Evolutionary conservation across 2,329 filamentous ascomycete genomes (phyloP).

Genomic region (Sordariomycetes sp.): DNA sequence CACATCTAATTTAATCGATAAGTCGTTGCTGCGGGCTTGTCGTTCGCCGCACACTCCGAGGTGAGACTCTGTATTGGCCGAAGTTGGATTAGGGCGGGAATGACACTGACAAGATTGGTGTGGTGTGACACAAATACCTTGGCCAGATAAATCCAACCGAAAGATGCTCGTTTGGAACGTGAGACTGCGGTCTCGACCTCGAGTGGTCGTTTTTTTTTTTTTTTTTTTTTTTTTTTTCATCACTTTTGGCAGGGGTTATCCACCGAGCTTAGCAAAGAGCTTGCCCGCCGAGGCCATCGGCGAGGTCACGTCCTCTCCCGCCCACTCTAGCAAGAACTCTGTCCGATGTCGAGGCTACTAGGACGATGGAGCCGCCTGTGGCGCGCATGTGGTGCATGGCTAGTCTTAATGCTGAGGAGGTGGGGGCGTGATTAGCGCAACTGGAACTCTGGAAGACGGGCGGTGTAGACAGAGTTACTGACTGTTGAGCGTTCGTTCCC

Average conservation of each 20-base stretch:
- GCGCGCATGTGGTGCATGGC: not conserved
- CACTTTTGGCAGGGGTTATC: not conserved
- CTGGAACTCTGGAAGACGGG: not conserved
- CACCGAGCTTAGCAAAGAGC: not conserved
- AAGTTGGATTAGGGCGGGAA: too few species aligned
- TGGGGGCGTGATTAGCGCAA: not conserved
- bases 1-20: too few species aligned
- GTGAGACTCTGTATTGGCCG: too few species aligned
- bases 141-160: too few species aligned
- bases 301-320: not conserved
- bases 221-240: too few species aligned
- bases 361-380: conserved; percentile 7
- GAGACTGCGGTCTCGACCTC: too few species aligned
- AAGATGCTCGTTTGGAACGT: too few species aligned
- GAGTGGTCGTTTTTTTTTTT: too few species aligned
- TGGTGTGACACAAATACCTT: too few species aligned
- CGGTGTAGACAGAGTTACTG: conserved; percentile 2
- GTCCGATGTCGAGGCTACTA: conserved; percentile 8
- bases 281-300: not conserved
- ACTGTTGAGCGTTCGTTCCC: conserved; percentile 11
- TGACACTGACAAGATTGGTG: too few species aligned
- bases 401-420: not conserved
- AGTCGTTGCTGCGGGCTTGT: too few species aligned
- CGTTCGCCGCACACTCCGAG: too few species aligned
- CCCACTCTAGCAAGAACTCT: not conserved